These are phyloP conservation scores for Anastatica hierochuntica DNA, from an alignment of 345 rosid species.

Conservation along the genomic window DNA sequence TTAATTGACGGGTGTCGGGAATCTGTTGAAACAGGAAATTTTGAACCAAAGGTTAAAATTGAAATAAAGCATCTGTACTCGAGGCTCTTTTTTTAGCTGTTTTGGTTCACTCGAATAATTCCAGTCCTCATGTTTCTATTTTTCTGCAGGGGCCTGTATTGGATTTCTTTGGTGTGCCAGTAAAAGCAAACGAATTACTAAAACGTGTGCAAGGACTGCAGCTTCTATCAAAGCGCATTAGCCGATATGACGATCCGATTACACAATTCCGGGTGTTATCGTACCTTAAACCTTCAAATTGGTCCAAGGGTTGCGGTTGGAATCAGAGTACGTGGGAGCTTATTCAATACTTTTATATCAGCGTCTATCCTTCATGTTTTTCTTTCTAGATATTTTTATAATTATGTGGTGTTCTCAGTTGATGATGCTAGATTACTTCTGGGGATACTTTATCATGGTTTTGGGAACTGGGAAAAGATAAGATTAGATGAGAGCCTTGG, in stretches of 20 bases:
- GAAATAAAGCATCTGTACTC: constrained; percentile 7
- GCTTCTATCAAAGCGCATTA: constrained; percentile 71
- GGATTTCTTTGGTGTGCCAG: constrained; percentile 95
- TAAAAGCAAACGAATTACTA: constrained; percentile 76
- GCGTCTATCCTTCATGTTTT: neutral
- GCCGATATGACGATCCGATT: constrained; percentile 71
- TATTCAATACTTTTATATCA: neutral
- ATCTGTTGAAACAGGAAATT: constrained; percentile 57
- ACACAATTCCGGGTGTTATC: constrained; percentile 76
- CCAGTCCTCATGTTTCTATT: neutral
- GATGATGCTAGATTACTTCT: constrained; percentile 99
- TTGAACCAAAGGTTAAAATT: constrained; percentile 65
- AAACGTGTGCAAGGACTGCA: constrained; percentile 87
- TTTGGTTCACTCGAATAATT: neutral
- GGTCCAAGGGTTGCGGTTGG: constrained; percentile 99
- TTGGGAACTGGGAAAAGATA: constrained; percentile 97
- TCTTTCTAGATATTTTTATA: neutral
- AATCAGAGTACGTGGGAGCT: constrained; percentile 59
- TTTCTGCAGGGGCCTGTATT: constrained; percentile 69
- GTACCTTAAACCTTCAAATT: constrained; percentile 91
- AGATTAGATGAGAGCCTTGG: constrained; percentile 90
- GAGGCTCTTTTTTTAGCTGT: neutral
- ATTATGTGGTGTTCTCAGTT: constrained; percentile 33
- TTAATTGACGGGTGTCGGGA: constrained; percentile 80
- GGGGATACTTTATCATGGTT: constrained; percentile 86